A percentile compares a stretch with the other conserved stretches of the same genome.
phyloP scores from a whole-genome alignment of 2,329 filamentous ascomycete genomes.

The Colletotrichum spaethianum region DNA sequence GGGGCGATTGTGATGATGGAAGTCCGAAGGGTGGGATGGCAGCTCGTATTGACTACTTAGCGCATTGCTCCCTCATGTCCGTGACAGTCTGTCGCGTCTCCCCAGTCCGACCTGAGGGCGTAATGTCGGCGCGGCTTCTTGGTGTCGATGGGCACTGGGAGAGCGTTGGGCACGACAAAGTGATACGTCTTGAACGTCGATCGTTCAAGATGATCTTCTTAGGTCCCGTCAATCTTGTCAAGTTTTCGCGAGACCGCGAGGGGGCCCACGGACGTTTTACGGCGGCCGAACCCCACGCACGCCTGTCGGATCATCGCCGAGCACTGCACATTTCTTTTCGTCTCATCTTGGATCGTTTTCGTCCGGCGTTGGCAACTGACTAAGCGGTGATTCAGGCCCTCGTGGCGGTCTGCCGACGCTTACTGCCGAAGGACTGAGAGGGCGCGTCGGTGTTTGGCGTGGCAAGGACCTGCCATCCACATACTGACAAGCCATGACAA shows the following conservation, averaged over 20 bases:
- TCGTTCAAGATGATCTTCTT: neutral
- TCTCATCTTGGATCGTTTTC: constrained; percentile 15
- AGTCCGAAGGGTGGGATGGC: constrained; percentile 3
- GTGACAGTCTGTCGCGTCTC: neutral
- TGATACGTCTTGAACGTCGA: neutral
- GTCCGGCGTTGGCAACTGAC: constrained; percentile 10
- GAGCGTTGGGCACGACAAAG: neutral
- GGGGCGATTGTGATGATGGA: constrained; percentile 19
- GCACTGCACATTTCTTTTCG: constrained; percentile 6
- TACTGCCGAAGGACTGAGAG: constrained; percentile 15
- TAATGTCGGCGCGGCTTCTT: constrained; percentile 6
- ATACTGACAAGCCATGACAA: constrained; percentile 19
- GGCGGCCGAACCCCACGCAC: neutral
- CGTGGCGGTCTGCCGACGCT: constrained; percentile 17
- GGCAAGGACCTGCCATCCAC: constrained; percentile 12
- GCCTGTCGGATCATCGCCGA: constrained; percentile 29
- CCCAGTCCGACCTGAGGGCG: neutral
- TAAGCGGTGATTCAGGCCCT: constrained; percentile 19
- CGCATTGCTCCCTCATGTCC: neutral
- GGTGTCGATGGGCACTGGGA: neutral
- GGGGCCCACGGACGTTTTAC: neutral
- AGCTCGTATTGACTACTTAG: neutral
- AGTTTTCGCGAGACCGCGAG: neutral
- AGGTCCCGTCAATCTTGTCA: neutral
- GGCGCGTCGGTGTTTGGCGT: neutral